Evolutionary conservation across 1,284 basidiomycete genomes (phyloP), one percentile per base, ranked within the genome.

Genomic region (Tilletia horrida): DNA sequence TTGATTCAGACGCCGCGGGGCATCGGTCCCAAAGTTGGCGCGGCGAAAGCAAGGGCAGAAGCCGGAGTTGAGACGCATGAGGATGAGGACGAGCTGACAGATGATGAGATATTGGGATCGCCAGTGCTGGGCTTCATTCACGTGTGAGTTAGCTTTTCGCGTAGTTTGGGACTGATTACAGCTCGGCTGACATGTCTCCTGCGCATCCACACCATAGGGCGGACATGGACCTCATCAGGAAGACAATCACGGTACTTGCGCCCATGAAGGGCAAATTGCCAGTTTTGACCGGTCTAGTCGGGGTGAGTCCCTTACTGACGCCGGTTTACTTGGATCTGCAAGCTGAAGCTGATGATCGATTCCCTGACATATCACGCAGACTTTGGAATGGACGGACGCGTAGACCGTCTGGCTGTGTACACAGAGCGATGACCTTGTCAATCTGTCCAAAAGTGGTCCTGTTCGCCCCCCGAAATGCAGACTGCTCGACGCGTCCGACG

Each of bases 51-150:
- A 29, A 31, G 27, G 29, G 55, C 55, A 27, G 55, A 31, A 18
- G 55, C 55, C 1, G 71, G 68, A 2, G 74, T 75, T 29, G 67
- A 68, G 1, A 40, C 35, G 35, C 6, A 11, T 11, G 67, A 67
- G 0, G 67, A 70, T 2, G 71, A 75, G 44, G 73, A 72, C n/a
- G 69, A 71, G 2, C 73, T 76, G 52, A 69, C 71, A 55, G 76
- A 76, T 42, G 71, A 72, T n/a, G 71, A 70, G 52, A 71, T 81
- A 29, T 66, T 78, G 52, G 76, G 77, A 16, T 70, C 75, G 1
- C 71, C 71, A 45, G 69, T 81, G 11, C 55, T 79, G 18, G 80
- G 80, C 3, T 78, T 81, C 35, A 66, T 81, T 8, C 79, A 79
- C 65, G 73, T 81, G 62, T 75, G 62, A 65, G 74, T 74, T 29